These are phyloP conservation scores for Maudiozyma bulderi DNA, from an alignment of 805 yeast genomes.

Conservation along the genomic window DNA sequence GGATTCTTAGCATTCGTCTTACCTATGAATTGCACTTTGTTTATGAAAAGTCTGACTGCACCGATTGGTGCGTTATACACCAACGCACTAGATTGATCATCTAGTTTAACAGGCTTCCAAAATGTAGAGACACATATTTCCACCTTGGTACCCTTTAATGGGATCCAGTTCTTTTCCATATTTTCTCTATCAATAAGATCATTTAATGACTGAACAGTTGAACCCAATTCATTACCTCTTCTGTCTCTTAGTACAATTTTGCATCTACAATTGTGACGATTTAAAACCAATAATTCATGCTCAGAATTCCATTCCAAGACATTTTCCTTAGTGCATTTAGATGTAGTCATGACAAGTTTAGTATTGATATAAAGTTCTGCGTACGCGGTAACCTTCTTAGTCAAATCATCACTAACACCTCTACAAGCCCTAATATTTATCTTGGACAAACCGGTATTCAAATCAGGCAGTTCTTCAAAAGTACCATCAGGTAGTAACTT, in stretches of 20 bases:
- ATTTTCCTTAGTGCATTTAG: constrained; percentile 38
- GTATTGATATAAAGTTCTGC: constrained; percentile 63
- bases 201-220: constrained; percentile 42
- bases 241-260: constrained; percentile 56
- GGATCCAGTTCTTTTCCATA: constrained; percentile 70
- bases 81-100: constrained; percentile 51
- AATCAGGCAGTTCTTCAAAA: constrained; percentile 72
- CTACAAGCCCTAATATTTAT: constrained; percentile 34
- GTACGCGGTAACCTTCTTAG: constrained; percentile 48
- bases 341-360: constrained; percentile 46
- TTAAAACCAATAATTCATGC: constrained; percentile 55
- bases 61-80: constrained; percentile 88
- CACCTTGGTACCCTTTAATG: constrained; percentile 57
- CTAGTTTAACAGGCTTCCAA: constrained; percentile 76
- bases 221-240: constrained; percentile 46
- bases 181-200: constrained; percentile 67
- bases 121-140: constrained; percentile 53
- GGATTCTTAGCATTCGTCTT: constrained; percentile 83
- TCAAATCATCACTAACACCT: constrained; percentile 25
- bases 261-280: constrained; percentile 56
- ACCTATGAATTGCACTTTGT: constrained; percentile 52
- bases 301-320: constrained; percentile 57
- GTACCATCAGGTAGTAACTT: constrained; percentile 68
- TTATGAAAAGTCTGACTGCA: constrained; percentile 61
- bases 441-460: constrained; percentile 83